These are phyloP conservation scores for Thelonectria olida DNA, from an alignment of 2,329 filamentous ascomycete genomes.

Conservation along the genomic window DNA sequence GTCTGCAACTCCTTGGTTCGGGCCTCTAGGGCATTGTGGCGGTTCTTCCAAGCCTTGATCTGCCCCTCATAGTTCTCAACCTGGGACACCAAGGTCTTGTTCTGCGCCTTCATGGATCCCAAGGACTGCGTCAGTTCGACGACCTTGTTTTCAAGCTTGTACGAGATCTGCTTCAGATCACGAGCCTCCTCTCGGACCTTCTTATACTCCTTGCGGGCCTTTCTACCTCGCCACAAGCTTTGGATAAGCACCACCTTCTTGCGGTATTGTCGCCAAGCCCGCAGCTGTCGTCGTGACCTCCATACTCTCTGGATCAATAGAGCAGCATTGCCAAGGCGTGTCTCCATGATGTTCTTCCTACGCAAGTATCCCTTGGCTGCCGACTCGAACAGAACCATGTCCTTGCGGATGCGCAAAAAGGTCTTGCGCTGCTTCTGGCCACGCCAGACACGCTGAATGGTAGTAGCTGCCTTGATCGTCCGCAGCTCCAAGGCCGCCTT, in stretches of 20 bases:
- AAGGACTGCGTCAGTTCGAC: conserved; percentile 95
- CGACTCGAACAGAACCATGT: conserved; percentile 89
- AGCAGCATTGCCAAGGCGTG: conserved; percentile 90
- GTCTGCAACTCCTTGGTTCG: conserved; percentile 93
- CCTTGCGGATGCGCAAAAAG: conserved; percentile 80
- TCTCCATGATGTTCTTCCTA: conserved; percentile 92
- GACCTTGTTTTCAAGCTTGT: conserved; percentile 99
- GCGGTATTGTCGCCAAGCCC: conserved; percentile 87
- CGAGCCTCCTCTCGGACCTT: conserved; percentile 91
- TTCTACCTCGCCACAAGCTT: conserved; percentile 89
- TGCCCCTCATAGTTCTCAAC: conserved; percentile 96
- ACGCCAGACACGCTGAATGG: conserved; percentile 94
- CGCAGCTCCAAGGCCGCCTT: conserved; percentile 82
- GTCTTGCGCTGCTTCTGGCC: conserved; percentile 88
- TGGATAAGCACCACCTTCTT: conserved; percentile 90
- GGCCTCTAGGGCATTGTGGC: conserved; percentile 88
- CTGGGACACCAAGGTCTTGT: conserved; percentile 87
- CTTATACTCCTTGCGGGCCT: conserved; percentile 87
- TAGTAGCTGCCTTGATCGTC: conserved; percentile 86
- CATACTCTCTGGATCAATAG: conserved; percentile 90
- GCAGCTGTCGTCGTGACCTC: conserved; percentile 81
- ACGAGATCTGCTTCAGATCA: conserved; percentile 98
- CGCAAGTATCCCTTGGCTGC: conserved; percentile 91
- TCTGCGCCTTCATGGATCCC: conserved; percentile 91
- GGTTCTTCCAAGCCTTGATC: conserved; percentile 93